Percentiles rank a stretch among this genome's conserved stretches.
phyloP scores from a whole-genome alignment of 23 red algal genomes.

The Gracilaria domingensis region DNA sequence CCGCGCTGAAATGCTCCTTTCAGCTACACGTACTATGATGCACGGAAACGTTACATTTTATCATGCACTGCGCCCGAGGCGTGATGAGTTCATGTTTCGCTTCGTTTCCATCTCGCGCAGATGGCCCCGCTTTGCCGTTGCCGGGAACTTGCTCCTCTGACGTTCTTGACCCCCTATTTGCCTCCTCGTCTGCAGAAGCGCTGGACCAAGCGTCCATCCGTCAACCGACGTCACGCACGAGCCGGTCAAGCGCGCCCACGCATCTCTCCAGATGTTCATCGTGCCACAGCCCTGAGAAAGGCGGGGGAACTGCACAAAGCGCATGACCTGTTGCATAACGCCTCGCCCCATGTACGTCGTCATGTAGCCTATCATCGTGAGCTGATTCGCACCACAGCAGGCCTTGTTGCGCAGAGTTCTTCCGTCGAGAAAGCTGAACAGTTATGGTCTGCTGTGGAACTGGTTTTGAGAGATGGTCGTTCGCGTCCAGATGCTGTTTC shows the following conservation, averaged over 20 bases:
- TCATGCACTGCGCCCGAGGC: too few species aligned
- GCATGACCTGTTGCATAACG: neutral
- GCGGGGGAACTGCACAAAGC: constrained; percentile 1
- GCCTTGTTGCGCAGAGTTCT: neutral
- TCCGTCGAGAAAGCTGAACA: neutral
- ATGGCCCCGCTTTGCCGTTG: neutral
- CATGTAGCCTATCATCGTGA: neutral
- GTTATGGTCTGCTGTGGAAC: neutral
- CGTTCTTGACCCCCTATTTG: neutral
- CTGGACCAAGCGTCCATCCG: neutral
- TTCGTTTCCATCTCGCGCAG: too few species aligned
- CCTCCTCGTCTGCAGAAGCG: neutral
- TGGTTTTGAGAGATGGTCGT: neutral
- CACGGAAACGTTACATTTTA: too few species aligned
- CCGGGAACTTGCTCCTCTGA: neutral
- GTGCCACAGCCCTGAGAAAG: constrained; percentile 29
- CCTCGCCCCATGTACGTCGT: neutral
- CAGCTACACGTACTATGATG: too few species aligned
- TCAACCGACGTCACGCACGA: neutral
- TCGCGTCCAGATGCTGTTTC: neutral
- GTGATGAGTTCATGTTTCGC: too few species aligned
- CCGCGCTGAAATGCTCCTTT: too few species aligned
- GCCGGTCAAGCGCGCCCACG: constrained; percentile 6
- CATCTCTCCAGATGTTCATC: neutral
- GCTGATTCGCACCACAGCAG: constrained; percentile 1